A percentile compares a stretch with the other conserved stretches of the same genome.
phyloP scores from a whole-genome alignment of 129 eudicot genomes.

The Chrysanthemum lavandulifolium region DNA sequence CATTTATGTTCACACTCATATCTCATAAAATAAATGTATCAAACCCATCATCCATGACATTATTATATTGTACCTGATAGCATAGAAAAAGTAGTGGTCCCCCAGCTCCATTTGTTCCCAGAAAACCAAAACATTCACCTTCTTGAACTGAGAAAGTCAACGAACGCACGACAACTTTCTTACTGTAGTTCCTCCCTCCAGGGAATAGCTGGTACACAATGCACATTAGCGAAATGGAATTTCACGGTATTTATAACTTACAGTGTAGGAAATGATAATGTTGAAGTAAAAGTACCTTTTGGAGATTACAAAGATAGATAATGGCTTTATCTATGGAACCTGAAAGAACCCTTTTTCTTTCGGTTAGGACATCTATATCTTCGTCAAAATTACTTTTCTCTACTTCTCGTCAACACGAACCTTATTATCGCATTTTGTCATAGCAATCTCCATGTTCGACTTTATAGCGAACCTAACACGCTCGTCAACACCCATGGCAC shows the following conservation, averaged over 20 bases:
- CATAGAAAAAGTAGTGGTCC: slow-evolving; percentile 95
- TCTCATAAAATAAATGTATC: no score
- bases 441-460: no score
- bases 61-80: slow-evolving; percentile 59
- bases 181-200: slow-evolving; percentile 53
- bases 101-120: slow-evolving; percentile 99
- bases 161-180: slow-evolving; percentile 82
- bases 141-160: slow-evolving; percentile 95
- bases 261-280: slow-evolving; percentile 14
- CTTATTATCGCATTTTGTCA: no score
- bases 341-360: slow-evolving; percentile 80
- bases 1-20: no score
- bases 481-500: no score
- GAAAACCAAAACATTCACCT: slow-evolving; percentile 98
- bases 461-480: no score
- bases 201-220: slow-evolving; percentile 67
- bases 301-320: slow-evolving; percentile 73
- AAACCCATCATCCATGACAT: slow-evolving; percentile 9
- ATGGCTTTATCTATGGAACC: slow-evolving; percentile 81
- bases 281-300: slow-evolving; percentile 54
- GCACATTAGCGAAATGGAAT: slow-evolving; percentile 10
- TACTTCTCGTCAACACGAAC: no score
- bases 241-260: neutral
- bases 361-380: slow-evolving; percentile 81
- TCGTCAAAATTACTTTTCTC: slow-evolving; percentile 73